Evolutionary conservation across 768 basidiomycete genomes (phyloP).

Genomic region (Leccinum rimulosum): DNA sequence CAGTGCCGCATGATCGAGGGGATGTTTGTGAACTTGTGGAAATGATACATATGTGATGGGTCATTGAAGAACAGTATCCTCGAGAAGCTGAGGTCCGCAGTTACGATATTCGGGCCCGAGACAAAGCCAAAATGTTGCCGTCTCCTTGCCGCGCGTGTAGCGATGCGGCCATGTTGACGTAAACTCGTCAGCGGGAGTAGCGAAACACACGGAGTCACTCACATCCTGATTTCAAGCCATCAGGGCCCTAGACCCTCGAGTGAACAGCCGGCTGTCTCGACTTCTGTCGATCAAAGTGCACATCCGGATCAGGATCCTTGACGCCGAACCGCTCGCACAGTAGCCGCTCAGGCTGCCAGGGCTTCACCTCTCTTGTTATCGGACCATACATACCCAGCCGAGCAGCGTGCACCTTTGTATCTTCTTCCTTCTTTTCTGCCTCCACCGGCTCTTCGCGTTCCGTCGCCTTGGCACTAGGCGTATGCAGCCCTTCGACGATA

Average conservation of each 20-base stretch:
- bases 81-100: slow-evolving; percentile 1
- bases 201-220: neutral
- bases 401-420: slow-evolving; percentile 79
- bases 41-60: no score
- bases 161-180: neutral
- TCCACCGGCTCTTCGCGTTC: slow-evolving; percentile 40
- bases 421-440: slow-evolving; percentile 52
- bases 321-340: slow-evolving; percentile 94
- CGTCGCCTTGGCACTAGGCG: slow-evolving; percentile 44
- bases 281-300: slow-evolving; percentile 29
- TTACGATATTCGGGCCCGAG: neutral
- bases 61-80: slow-evolving; percentile 3
- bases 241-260: slow-evolving; percentile 12
- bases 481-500: slow-evolving; percentile 65
- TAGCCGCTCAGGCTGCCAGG: slow-evolving; percentile 81
- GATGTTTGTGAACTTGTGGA: no score
- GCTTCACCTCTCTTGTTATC: slow-evolving; percentile 69
- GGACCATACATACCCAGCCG: slow-evolving; percentile 86
- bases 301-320: slow-evolving; percentile 75
- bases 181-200: neutral
- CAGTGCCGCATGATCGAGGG: no score
- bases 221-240: slow-evolving; percentile 5
- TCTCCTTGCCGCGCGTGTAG: neutral
- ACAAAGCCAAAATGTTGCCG: neutral
- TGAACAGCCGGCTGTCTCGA: slow-evolving; percentile 8